Evolutionary conservation across 192 early-diverging fungal genomes (phyloP).

Genomic region (Podila horticola): DNA sequence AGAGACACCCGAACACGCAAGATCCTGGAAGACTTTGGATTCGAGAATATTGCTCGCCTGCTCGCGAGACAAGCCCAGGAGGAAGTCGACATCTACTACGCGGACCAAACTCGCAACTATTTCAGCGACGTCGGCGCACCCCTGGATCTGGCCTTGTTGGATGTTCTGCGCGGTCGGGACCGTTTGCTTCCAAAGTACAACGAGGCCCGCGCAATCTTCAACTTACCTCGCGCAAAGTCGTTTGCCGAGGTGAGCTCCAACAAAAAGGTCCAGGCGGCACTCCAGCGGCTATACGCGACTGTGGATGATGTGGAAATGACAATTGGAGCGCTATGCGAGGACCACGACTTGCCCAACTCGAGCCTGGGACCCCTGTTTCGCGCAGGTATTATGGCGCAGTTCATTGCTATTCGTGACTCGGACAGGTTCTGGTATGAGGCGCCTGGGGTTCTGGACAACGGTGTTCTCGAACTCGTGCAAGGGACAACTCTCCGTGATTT

Average conservation of each 20-base stretch:
- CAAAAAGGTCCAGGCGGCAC: not conserved
- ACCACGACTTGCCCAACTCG: slow-evolving; percentile 4
- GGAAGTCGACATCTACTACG: slow-evolving; percentile 13
- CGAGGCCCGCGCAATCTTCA: slow-evolving; percentile 5
- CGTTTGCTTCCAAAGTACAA: slow-evolving; percentile 17
- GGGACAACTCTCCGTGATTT: slow-evolving; percentile 26
- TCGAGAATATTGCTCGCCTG: slow-evolving; percentile 4
- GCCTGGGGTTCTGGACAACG: slow-evolving; percentile 53
- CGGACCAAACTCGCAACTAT: slow-evolving; percentile 5
- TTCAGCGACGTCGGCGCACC: no score
- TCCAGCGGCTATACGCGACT: slow-evolving; percentile 1
- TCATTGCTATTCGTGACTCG: slow-evolving; percentile 54
- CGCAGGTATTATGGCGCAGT: slow-evolving; percentile 45
- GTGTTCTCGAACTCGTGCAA: slow-evolving; percentile 25
- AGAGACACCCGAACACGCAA: not conserved
- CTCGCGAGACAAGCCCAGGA: slow-evolving; percentile 18
- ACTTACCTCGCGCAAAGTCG: not conserved
- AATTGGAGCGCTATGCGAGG: slow-evolving; percentile 19
- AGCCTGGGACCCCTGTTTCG: not conserved
- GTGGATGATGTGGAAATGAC: slow-evolving; percentile 9
- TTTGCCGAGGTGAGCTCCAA: slow-evolving; percentile 13
- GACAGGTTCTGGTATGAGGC: slow-evolving; percentile 66
- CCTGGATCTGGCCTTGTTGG: slow-evolving; percentile 1
- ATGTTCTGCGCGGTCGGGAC: slow-evolving; percentile 16
- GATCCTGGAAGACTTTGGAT: slow-evolving; percentile 3